These are phyloP conservation scores for Heritiera littoralis DNA, from an alignment of 345 rosid species.

Conservation along the genomic window DNA sequence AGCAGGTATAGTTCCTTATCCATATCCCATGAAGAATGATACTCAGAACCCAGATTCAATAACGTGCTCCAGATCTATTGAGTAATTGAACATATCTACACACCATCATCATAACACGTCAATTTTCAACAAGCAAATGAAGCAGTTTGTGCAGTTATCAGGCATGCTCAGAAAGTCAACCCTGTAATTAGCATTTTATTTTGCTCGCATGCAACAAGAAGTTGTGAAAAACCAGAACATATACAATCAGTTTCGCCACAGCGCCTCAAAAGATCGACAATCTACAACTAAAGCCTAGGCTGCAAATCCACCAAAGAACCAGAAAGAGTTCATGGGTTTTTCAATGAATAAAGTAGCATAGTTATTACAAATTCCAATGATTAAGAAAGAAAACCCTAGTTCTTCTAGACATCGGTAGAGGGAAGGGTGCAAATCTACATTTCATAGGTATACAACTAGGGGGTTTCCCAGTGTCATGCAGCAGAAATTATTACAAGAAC, in stretches of 20 bases:
- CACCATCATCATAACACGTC: background rate
- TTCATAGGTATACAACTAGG: background rate
- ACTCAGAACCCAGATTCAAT: background rate
- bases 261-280: background rate
- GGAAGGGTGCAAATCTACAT: background rate
- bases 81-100: background rate
- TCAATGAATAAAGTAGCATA: background rate
- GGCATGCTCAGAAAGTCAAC: slow-evolving; percentile 17
- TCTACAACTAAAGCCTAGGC: background rate
- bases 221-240: background rate
- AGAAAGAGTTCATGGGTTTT: background rate
- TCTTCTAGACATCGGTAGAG: background rate
- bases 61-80: background rate
- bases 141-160: background rate
- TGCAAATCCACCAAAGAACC: background rate
- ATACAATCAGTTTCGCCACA: background rate
- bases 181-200: background rate
- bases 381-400: background rate
- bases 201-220: slow-evolving; percentile 15
- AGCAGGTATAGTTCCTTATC: background rate
- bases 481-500: background rate
- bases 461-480: background rate
- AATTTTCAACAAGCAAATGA: slow-evolving; percentile 1
- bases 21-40: slow-evolving; percentile 1
- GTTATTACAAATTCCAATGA: background rate